Evolutionary conservation across 768 basidiomycete species (phyloP).

Genomic region (Collybia nuda): DNA sequence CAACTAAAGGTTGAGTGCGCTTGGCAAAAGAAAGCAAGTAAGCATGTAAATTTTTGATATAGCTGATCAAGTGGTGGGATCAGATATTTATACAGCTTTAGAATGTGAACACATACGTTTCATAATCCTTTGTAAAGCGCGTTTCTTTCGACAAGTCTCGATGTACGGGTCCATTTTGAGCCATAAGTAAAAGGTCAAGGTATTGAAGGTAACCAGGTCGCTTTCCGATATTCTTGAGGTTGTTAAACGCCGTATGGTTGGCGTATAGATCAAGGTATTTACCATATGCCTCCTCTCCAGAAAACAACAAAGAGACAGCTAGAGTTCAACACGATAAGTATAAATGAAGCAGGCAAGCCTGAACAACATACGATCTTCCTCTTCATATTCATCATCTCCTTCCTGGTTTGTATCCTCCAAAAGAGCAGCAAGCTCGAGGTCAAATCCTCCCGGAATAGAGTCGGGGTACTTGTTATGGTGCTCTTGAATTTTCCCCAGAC

Average conservation of each 20-base stretch:
- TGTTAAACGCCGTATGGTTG: conserved; percentile 86
- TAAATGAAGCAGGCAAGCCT: neutral
- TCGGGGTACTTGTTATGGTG: conserved; percentile 97
- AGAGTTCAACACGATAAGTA: conserved; percentile 6
- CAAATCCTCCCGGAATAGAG: conserved; percentile 76
- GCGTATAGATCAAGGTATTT: conserved; percentile 93
- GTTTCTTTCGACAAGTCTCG: conserved; percentile 67
- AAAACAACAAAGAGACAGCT: conserved; percentile 87
- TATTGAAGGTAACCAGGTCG: conserved; percentile 92
- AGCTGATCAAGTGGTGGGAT: conserved; percentile 43
- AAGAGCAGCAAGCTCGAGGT: conserved; percentile 79
- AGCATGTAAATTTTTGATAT: conserved; percentile 77
- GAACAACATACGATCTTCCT: conserved; percentile 78
- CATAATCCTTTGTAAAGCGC: conserved; percentile 73
- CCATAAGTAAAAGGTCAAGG: conserved; percentile 78
- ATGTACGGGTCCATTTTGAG: conserved; percentile 62
- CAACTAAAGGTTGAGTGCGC: conserved; percentile 80
- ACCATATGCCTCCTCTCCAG: conserved; percentile 94
- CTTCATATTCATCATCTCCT: conserved; percentile 75
- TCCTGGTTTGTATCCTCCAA: conserved; percentile 79
- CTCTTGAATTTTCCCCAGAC: conserved; percentile 94
- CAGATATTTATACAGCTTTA: neutral
- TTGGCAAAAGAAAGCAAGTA: conserved; percentile 88
- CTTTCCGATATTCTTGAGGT: conserved; percentile 82
- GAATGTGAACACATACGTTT: conserved; percentile 50